Conservation (phyloP, 1,284 basidiomycete species). For the Leccinum pallidistipes region DNA sequence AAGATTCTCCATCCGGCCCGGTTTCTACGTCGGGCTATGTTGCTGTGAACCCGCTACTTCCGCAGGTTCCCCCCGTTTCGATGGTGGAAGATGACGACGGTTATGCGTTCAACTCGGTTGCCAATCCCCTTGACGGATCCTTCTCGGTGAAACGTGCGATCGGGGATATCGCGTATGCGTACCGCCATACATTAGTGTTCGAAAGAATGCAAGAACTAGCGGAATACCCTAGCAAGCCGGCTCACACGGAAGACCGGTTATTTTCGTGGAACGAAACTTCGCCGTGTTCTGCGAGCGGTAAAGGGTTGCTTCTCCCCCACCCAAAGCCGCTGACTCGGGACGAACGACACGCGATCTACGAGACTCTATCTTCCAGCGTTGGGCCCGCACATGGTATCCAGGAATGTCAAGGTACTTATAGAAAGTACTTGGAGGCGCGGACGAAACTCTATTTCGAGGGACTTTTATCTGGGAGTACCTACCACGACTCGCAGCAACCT, state of each 20-base stretch:
- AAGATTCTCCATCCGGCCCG: conserved; percentile 6
- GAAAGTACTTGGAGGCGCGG: conserved; percentile 51
- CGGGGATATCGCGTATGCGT: conserved; percentile 30
- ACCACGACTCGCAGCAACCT: conserved; percentile 12
- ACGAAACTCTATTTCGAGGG: conserved; percentile 45
- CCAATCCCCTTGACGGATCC: conserved; percentile 26
- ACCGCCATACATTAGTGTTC: conserved; percentile 25
- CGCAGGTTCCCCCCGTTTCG: background rate
- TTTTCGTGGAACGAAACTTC: conserved; percentile 20
- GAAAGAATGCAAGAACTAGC: conserved; percentile 28
- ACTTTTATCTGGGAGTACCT: conserved; percentile 25
- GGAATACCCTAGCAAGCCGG: conserved; percentile 16
- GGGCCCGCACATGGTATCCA: conserved; percentile 47
- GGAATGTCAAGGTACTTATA: conserved; percentile 55
- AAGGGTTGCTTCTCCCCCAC: conserved; percentile 30
- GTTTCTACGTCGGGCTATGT: conserved; percentile 16
- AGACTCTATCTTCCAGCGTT: conserved; percentile 48
- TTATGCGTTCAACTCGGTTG: conserved; percentile 13
- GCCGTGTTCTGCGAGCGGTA: conserved; percentile 19
- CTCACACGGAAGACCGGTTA: conserved; percentile 15
- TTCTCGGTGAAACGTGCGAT: conserved; percentile 28
- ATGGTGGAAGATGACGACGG: conserved; percentile 3
- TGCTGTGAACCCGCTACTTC: conserved; percentile 30
- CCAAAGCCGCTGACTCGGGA: conserved; percentile 39
- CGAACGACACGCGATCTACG: conserved; percentile 53